These are phyloP conservation scores for Phylloporus arenicola DNA, from an alignment of 768 basidiomycete species.

Conservation along the genomic window DNA sequence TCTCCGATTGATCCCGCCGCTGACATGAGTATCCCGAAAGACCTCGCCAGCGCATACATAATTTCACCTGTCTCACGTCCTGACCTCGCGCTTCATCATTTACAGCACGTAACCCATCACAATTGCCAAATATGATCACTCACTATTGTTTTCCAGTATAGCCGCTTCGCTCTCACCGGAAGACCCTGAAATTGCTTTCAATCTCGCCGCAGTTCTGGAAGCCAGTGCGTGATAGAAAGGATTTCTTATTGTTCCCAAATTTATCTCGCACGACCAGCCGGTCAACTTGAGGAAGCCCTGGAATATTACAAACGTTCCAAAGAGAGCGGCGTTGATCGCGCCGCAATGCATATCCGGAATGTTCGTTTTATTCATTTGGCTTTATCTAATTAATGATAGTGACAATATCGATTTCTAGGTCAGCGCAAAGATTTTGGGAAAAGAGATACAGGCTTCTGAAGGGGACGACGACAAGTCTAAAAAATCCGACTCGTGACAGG, in stretches of 20 bases:
- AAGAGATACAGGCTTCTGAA: conserved; percentile 41
- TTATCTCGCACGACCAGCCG: conserved; percentile 46
- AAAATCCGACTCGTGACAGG: conserved; percentile 27
- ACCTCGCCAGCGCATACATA: conserved; percentile 86
- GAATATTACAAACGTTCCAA: conserved; percentile 77
- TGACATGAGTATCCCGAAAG: conserved; percentile 37
- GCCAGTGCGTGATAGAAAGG: conserved; percentile 53
- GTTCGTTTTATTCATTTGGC: conserved; percentile 37
- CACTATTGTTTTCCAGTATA: conserved; percentile 49
- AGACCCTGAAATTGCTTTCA: conserved; percentile 89
- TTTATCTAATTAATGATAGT: conserved; percentile 12
- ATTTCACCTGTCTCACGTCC: conserved; percentile 74
- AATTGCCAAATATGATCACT: conserved; percentile 27
- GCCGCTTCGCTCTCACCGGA: conserved; percentile 80
- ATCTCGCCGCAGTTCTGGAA: conserved; percentile 86
- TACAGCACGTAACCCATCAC: conserved; percentile 49
- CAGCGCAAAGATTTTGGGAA: conserved; percentile 72
- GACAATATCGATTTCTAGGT: conserved; percentile 42
- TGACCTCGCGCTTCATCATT: conserved; percentile 81
- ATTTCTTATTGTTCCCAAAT: conserved; percentile 33
- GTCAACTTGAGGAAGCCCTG: conserved; percentile 74
- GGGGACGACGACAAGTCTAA: conserved; percentile 27
- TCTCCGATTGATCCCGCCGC: conserved; percentile 15
- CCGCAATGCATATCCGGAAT: conserved; percentile 78
- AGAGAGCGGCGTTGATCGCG: conserved; percentile 74